Evolutionary conservation across 306 rosid species (phyloP), one percentile per base, ranked within the genome.

Genomic region (Vigna unguiculata): DNA sequence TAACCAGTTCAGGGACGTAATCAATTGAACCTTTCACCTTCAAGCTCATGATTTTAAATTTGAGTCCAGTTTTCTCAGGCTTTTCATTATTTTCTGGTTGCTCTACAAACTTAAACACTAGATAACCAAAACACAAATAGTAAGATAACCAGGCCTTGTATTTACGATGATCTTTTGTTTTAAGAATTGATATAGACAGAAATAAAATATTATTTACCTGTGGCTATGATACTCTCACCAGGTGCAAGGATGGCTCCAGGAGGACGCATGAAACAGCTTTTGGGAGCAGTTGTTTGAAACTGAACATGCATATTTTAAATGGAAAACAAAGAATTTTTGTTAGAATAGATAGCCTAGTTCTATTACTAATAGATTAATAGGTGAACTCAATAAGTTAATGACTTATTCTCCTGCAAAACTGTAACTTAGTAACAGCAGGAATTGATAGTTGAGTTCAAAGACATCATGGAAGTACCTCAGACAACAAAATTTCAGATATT

Each of bases 201-300:
- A 66, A 48, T 77, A 17, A 49, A 34, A 67, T 36, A 45, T n/a
- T 51, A 52, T 68, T 43, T 90, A 96, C 99, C 99, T 6, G 99
- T 96, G 61, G 99, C 99, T 72, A 96, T 88, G 79, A 96, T 81
- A 85, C 96, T 93, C 87, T 96, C 96, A 9, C 99, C 99, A 47
- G 98, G 99, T 64, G 89, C 87, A 59, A 96, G 99, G 78, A 96
- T 83, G 48, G 98, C 98, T 51, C 99, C 99, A 2, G 99, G 99
- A 71, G 99, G 99, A 66, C 98, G 99, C 99, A 96, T 96, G 86
- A 96, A 96, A 85, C 99, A 96, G 78, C 99, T 96, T 83, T 96
- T 96, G 9, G 99, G 99, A 24, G 98, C 93, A 79, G 99, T 96
- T 30, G 99, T 96, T 93, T 96, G 99, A 79, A 96, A 96, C 99